These are phyloP conservation scores for Stereocaulon alpinum DNA, from an alignment of 495 filamentous ascomycete genomes.

Conservation along the genomic window DNA sequence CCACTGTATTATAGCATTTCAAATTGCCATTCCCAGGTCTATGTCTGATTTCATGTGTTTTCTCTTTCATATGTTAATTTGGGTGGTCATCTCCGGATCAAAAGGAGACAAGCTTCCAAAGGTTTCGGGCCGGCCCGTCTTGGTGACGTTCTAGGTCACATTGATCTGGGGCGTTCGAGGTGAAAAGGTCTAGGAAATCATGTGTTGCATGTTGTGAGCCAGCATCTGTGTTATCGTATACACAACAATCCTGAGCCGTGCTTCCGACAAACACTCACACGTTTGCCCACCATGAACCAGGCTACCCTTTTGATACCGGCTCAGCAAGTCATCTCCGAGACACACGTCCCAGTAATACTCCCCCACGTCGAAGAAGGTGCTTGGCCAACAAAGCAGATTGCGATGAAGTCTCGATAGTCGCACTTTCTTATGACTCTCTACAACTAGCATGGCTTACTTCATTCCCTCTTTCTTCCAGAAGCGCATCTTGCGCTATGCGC, in stretches of 20 bases:
- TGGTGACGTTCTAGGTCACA: background rate
- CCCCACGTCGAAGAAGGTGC: background rate
- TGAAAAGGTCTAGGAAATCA: background rate
- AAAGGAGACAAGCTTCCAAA: too few relatives aligned
- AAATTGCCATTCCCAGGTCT: too few relatives aligned
- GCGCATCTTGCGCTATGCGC: slow-evolving; percentile 66
- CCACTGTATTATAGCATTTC: too few relatives aligned
- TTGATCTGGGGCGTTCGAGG: background rate
- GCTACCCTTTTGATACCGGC: too few relatives aligned
- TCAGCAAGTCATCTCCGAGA: background rate
- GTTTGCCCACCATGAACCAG: slow-evolving; percentile 2
- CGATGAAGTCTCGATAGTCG: slow-evolving; percentile 1
- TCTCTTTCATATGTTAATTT: too few relatives aligned
- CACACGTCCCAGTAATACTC: background rate
- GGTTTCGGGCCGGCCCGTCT: background rate
- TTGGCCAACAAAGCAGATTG: background rate
- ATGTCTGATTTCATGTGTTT: too few relatives aligned
- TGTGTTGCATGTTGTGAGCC: background rate
- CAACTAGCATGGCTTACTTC: slow-evolving; percentile 41
- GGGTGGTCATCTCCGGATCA: too few relatives aligned
- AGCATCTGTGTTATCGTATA: background rate
- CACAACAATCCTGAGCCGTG: too few relatives aligned
- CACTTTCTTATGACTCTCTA: background rate
- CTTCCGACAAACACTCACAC: background rate
- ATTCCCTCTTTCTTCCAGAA: slow-evolving; percentile 72